Percentiles rank a stretch among this genome's conserved stretches.
Conservation (phyloP, 257 asterid species). For the Galeopsis tetrahit region DNA sequence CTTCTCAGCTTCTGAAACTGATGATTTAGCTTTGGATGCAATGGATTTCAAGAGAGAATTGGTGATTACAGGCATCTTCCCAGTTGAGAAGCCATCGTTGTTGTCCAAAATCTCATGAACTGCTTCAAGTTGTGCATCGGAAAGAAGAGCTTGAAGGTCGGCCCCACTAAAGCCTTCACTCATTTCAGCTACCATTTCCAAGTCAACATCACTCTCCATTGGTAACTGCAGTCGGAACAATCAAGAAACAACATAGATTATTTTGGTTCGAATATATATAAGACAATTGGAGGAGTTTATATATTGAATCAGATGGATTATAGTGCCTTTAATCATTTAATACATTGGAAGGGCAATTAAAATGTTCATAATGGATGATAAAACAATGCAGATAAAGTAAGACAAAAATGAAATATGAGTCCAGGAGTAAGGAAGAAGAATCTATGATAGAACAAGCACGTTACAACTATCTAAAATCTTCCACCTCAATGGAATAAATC, state of each 20-base stretch:
- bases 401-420: not conserved
- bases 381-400: slow-evolving; percentile 20
- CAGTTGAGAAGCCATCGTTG: slow-evolving; percentile 43
- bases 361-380: not conserved
- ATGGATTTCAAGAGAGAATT: slow-evolving; percentile 61
- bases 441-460: not conserved
- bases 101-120: slow-evolving; percentile 72
- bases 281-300: not conserved
- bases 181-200: slow-evolving; percentile 61
- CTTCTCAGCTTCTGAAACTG: slow-evolving; percentile 88
- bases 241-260: not conserved
- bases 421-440: not conserved
- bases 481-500: slow-evolving; percentile 9
- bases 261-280: slow-evolving; percentile 10
- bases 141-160: slow-evolving; percentile 93
- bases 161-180: slow-evolving; percentile 98
- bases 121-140: slow-evolving; percentile 94
- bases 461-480: slow-evolving; percentile 2
- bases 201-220: slow-evolving; percentile 70
- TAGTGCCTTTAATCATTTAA: not conserved
- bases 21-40: slow-evolving; percentile 77
- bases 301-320: not conserved
- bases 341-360: not conserved
- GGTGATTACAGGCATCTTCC: slow-evolving; percentile 69
- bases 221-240: slow-evolving; percentile 63